Evolutionary conservation across 805 yeast genomes (phyloP).

Genomic region (Yamadazyma takamatsuzukensis): DNA sequence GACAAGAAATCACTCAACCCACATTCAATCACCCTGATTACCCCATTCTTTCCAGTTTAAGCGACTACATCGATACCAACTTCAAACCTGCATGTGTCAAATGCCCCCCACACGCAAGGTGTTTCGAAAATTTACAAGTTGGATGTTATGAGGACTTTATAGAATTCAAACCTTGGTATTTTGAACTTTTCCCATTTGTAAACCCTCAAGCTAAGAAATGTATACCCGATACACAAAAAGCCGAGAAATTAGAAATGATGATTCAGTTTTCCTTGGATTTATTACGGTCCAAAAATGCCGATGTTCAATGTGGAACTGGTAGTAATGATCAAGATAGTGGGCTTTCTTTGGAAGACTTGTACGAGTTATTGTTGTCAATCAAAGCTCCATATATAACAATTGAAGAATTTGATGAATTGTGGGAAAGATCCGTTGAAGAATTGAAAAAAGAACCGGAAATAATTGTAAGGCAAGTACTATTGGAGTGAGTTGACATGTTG

Average conservation of each 20-base stretch:
- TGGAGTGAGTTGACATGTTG: too few species aligned
- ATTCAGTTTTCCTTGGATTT: slow-evolving; percentile 62
- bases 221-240: slow-evolving; percentile 68
- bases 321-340: slow-evolving; percentile 47
- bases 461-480: slow-evolving; percentile 81
- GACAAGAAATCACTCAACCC: slow-evolving; percentile 48
- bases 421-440: slow-evolving; percentile 62
- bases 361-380: slow-evolving; percentile 45
- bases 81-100: slow-evolving; percentile 62
- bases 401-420: slow-evolving; percentile 71
- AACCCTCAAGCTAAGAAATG: slow-evolving; percentile 52
- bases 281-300: slow-evolving; percentile 67
- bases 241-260: slow-evolving; percentile 63
- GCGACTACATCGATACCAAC: slow-evolving; percentile 39
- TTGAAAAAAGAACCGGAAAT: slow-evolving; percentile 66
- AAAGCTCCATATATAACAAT: slow-evolving; percentile 47
- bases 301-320: slow-evolving; percentile 51
- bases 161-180: slow-evolving; percentile 48
- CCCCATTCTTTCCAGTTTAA: slow-evolving; percentile 33
- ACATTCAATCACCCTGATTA: slow-evolving; percentile 31
- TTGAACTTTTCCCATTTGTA: slow-evolving; percentile 57
- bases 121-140: slow-evolving; percentile 56
- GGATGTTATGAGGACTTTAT: slow-evolving; percentile 71
- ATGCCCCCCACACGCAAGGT: slow-evolving; percentile 81
- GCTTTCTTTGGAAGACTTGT: slow-evolving; percentile 45